Conservation (phyloP, 2,329 filamentous ascomycete species). For the Oidium heveae region DNA sequence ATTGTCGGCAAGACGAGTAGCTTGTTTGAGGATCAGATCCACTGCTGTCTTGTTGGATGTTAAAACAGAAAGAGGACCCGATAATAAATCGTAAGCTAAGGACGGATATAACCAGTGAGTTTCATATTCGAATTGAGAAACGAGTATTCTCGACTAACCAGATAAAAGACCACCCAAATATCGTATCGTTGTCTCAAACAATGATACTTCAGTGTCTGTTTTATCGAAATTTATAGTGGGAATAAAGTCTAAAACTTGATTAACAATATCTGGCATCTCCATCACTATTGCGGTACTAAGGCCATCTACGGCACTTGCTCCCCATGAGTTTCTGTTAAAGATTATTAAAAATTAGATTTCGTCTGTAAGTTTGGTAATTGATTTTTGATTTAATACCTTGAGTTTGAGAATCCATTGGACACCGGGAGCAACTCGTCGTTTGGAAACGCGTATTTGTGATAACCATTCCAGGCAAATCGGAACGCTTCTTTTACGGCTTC, state of each 20-base stretch:
- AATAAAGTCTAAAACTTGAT: slow-evolving; percentile 46
- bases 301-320: slow-evolving; percentile 58
- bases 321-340: slow-evolving; percentile 48
- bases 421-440: slow-evolving; percentile 52
- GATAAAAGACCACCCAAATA: slow-evolving; percentile 64
- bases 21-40: slow-evolving; percentile 37
- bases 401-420: slow-evolving; percentile 37
- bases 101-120: slow-evolving; percentile 1
- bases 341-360: slow-evolving; percentile 3
- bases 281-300: slow-evolving; percentile 60
- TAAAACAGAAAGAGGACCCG: slow-evolving; percentile 32
- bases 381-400: slow-evolving; percentile 28
- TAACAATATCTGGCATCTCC: slow-evolving; percentile 39
- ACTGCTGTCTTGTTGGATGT: slow-evolving; percentile 21
- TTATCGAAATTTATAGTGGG: slow-evolving; percentile 43
- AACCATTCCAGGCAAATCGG: slow-evolving; percentile 44
- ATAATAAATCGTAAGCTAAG: slow-evolving; percentile 43
- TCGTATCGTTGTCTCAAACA: slow-evolving; percentile 81
- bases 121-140: too few species aligned
- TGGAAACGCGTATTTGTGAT: slow-evolving; percentile 49
- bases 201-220: slow-evolving; percentile 33
- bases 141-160: slow-evolving; percentile 21
- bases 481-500: slow-evolving; percentile 43
- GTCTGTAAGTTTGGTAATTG: background rate
- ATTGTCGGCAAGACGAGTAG: slow-evolving; percentile 41